A percentile compares a stretch with the other conserved stretches of the same genome.
Evolutionary conservation across 2,329 filamentous ascomycete species (phyloP).

Genomic region (Colletotrichum sojae): DNA sequence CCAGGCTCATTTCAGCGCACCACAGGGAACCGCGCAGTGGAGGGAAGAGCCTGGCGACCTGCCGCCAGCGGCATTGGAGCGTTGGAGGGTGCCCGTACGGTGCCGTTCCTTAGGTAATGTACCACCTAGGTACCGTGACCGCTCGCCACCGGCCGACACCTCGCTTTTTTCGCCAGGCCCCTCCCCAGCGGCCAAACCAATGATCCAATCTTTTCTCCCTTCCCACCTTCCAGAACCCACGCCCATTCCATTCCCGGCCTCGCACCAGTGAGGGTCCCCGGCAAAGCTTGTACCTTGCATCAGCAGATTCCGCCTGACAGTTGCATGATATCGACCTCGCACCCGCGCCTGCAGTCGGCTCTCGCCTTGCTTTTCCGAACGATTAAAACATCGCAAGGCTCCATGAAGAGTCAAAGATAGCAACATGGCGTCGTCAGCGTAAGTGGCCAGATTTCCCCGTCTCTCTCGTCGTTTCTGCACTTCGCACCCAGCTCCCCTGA

Average conservation of each 20-base stretch:
- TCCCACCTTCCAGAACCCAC: conserved; percentile 13
- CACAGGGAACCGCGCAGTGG: not conserved
- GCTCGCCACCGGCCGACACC: too few relatives aligned
- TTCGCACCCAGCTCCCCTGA: conserved; percentile 4
- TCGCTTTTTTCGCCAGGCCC: too few relatives aligned
- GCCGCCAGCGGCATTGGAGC: too few relatives aligned
- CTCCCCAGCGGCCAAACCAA: not conserved
- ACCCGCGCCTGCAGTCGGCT: conserved; percentile 17
- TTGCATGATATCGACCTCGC: conserved; percentile 36
- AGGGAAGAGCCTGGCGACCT: too few relatives aligned
- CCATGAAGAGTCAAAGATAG: conserved; percentile 35
- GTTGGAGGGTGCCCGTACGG: too few relatives aligned
- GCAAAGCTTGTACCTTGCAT: conserved; percentile 41
- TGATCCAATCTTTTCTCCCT: conserved; percentile 30
- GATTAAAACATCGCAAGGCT: conserved; percentile 31
- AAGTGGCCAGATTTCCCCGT: conserved; percentile 39
- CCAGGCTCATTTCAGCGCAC: not conserved
- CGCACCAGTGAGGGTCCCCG: conserved; percentile 34
- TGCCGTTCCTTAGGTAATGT: too few relatives aligned
- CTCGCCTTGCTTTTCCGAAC: conserved; percentile 23
- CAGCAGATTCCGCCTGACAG: conserved; percentile 39
- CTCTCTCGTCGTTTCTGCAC: not conserved
- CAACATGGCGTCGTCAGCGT: conserved; percentile 48
- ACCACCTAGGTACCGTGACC: too few relatives aligned
- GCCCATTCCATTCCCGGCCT: conserved; percentile 28